Percentiles rank a stretch among this genome's conserved stretches.
Evolutionary conservation across 2,329 filamentous ascomycete species (phyloP).

Genomic region (Colletotrichum scovillei): DNA sequence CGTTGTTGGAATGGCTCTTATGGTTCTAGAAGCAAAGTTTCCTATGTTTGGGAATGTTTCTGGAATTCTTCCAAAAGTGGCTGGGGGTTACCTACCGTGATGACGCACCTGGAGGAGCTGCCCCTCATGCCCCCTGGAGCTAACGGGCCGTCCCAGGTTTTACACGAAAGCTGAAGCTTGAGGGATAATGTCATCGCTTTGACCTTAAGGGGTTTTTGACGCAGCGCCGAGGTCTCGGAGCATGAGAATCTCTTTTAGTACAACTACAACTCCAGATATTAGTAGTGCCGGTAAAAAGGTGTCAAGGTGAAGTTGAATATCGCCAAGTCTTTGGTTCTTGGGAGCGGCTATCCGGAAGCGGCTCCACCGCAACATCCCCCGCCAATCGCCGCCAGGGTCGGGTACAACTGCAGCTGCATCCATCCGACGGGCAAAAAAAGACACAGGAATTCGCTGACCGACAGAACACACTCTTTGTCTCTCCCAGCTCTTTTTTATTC

Average conservation of each 20-base stretch:
- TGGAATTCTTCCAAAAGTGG: background rate
- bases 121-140: background rate
- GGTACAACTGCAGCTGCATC: constrained; percentile 20
- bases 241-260: background rate
- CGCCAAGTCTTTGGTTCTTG: constrained; percentile 21
- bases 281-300: background rate
- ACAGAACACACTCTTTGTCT: background rate
- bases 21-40: too few species aligned
- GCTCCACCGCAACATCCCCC: constrained; percentile 23
- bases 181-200: background rate
- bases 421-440: background rate
- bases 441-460: background rate
- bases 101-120: background rate
- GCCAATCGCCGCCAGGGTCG: constrained; percentile 17
- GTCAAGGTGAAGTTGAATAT: background rate
- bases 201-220: background rate
- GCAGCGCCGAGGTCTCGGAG: background rate
- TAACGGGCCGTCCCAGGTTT: constrained; percentile 8
- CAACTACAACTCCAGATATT: background rate
- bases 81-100: background rate
- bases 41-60: background rate
- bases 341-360: constrained; percentile 26
- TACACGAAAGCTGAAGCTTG: background rate
- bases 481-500: background rate
- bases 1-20: background rate